phyloP scores from a whole-genome alignment of 2,329 filamentous ascomycete genomes.

The Aspergillus novofumigatus region DNA sequence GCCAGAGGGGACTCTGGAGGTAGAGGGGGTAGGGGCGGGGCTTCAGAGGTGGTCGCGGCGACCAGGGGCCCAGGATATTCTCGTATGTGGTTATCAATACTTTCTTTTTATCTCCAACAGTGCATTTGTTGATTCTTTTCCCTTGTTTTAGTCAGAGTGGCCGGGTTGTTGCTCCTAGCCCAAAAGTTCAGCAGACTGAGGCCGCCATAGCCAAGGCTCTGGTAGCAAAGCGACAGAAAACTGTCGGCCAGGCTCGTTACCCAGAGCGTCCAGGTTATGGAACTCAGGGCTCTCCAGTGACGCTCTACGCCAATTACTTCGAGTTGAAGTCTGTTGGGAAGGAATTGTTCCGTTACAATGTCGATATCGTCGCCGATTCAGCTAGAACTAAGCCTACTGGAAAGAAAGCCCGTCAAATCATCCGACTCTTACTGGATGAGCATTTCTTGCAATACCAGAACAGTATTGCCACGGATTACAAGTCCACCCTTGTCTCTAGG shows the following conservation, averaged over 20 bases:
- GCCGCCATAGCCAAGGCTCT: slow-evolving; percentile 24
- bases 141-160: slow-evolving; percentile 18
- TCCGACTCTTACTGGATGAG: slow-evolving; percentile 44
- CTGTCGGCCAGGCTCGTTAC: slow-evolving; percentile 16
- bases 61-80: slow-evolving; percentile 24
- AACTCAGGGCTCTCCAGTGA: slow-evolving; percentile 26
- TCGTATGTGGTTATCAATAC: slow-evolving; percentile 21
- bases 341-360: slow-evolving; percentile 40
- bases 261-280: slow-evolving; percentile 38
- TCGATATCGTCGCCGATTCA: slow-evolving; percentile 30
- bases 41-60: slow-evolving; percentile 8
- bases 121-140: background rate
- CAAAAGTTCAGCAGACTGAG: slow-evolving; percentile 25
- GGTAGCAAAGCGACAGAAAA: slow-evolving; percentile 12
- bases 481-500: slow-evolving; percentile 34
- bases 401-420: slow-evolving; percentile 45
- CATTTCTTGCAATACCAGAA: slow-evolving; percentile 24
- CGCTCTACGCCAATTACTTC: slow-evolving; percentile 40
- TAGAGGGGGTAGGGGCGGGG: slow-evolving; percentile 10
- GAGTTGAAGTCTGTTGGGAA: slow-evolving; percentile 34
- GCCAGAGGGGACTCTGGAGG: slow-evolving; percentile 1
- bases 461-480: slow-evolving; percentile 39
- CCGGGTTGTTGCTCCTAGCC: slow-evolving; percentile 16
- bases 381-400: slow-evolving; percentile 27
- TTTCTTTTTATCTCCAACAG: background rate